phyloP scores from a whole-genome alignment of 805 yeast species.

The Candida cerambycidarum region DNA sequence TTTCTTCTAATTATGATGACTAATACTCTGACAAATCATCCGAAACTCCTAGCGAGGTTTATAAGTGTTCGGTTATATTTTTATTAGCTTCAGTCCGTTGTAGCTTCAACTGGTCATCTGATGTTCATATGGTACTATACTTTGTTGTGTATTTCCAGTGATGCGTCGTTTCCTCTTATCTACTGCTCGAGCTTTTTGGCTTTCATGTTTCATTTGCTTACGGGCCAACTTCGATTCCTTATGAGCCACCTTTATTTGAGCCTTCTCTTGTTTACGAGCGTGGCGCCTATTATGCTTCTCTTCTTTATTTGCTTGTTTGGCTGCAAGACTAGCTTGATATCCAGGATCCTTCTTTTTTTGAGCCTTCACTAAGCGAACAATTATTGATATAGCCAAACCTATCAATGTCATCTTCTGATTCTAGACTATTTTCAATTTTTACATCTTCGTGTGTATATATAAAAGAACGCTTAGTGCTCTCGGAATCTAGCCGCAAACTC shows the following conservation, averaged over 20 bases:
- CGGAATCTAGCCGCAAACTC: background rate
- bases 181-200: slow-evolving; percentile 1
- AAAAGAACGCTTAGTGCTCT: background rate
- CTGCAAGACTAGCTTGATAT: slow-evolving; percentile 1
- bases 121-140: background rate
- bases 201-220: background rate
- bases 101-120: background rate
- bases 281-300: slow-evolving; percentile 1
- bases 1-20: background rate
- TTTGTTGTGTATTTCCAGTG: background rate
- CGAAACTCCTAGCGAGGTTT: background rate
- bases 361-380: background rate
- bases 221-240: slow-evolving; percentile 1
- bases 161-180: background rate
- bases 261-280: background rate
- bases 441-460: background rate
- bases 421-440: background rate
- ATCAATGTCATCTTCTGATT: background rate
- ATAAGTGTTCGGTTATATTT: background rate
- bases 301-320: background rate
- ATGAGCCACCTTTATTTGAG: slow-evolving; percentile 1
- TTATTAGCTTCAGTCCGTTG: background rate
- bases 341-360: slow-evolving; percentile 1
- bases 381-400: background rate
- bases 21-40: background rate